Conservation (phyloP, 306 rosid genomes). For the Casuarina cunninghamiana region DNA sequence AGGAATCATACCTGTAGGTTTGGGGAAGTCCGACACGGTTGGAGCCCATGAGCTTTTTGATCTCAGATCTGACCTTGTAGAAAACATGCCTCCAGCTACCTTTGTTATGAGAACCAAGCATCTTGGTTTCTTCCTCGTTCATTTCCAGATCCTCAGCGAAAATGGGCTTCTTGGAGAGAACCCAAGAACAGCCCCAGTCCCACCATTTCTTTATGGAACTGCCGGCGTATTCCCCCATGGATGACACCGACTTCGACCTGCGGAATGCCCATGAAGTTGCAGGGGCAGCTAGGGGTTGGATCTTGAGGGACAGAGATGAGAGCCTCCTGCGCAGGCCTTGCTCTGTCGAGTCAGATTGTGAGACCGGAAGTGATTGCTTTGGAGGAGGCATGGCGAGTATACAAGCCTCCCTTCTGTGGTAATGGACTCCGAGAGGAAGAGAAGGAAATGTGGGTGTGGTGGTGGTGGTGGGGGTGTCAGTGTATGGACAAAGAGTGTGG, state of each 20-base stretch:
- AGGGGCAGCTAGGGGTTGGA: constrained; percentile 41
- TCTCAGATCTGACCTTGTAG: constrained; percentile 67
- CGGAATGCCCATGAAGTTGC: constrained; percentile 55
- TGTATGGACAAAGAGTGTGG: background rate
- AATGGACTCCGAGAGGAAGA: constrained; percentile 30
- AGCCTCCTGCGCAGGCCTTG: constrained; percentile 63
- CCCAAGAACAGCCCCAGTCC: constrained; percentile 81
- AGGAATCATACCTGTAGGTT: constrained; percentile 52
- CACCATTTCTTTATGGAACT: constrained; percentile 70
- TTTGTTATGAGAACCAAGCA: constrained; percentile 55
- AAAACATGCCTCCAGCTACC: constrained; percentile 76
- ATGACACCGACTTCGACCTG: constrained; percentile 67
- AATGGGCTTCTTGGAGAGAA: constrained; percentile 63
- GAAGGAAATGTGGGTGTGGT: background rate
- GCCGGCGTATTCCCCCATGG: constrained; percentile 67
- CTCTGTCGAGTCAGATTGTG: constrained; percentile 31
- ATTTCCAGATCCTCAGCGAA: constrained; percentile 83
- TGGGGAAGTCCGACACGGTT: constrained; percentile 66
- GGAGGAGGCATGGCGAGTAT: constrained; percentile 33
- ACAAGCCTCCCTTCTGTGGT: constrained; percentile 36
- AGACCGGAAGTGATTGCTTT: constrained; percentile 58
- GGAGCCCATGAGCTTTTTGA: constrained; percentile 50
- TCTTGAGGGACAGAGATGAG: constrained; percentile 66
- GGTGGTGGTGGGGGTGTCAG: background rate
- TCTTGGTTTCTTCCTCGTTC: constrained; percentile 72